phyloP scores from a whole-genome alignment of 345 rosid species.

The Noccaea caerulescens region DNA sequence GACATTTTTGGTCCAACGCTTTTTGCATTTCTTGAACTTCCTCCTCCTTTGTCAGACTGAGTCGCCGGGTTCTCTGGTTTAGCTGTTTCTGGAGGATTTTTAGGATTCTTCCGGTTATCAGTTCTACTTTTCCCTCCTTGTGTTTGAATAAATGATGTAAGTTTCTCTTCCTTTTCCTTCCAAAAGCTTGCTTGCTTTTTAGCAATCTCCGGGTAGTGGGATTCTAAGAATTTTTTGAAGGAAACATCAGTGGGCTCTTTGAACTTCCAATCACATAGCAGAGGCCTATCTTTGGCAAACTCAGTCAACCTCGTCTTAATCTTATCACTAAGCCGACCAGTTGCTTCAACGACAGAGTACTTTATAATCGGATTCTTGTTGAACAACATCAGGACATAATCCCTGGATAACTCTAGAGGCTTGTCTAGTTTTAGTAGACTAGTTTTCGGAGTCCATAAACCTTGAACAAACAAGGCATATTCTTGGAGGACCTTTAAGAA shows the following conservation, averaged over 20 bases:
- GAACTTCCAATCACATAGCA: slow-evolving; percentile 43
- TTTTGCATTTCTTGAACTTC: slow-evolving; percentile 36
- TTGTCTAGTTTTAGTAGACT: slow-evolving; percentile 46
- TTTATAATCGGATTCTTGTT: slow-evolving; percentile 33
- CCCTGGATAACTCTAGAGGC: slow-evolving; percentile 49
- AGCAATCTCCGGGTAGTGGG: slow-evolving; percentile 23
- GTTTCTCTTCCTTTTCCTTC: background rate
- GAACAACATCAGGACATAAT: slow-evolving; percentile 59
- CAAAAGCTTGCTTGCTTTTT: slow-evolving; percentile 6
- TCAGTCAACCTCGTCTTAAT: slow-evolving; percentile 14
- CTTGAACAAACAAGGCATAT: slow-evolving; percentile 75
- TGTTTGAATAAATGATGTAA: background rate
- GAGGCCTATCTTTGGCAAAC: slow-evolving; percentile 38
- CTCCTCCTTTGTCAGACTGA: slow-evolving; percentile 50
- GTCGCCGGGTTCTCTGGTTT: slow-evolving; percentile 47
- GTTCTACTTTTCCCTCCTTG: slow-evolving; percentile 44
- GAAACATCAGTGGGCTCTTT: slow-evolving; percentile 42
- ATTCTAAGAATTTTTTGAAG: slow-evolving; percentile 23
- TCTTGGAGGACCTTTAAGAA: slow-evolving; percentile 58
- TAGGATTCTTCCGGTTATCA: slow-evolving; percentile 35
- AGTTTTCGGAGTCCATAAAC: slow-evolving; percentile 78
- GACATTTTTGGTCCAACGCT: slow-evolving; percentile 52
- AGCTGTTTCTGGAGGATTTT: slow-evolving; percentile 38
- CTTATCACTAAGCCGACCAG: slow-evolving; percentile 19
- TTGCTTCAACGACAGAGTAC: slow-evolving; percentile 30